Conservation (phyloP, 371 early-diverging fungal species). For the Edhazardia aedis region DNA sequence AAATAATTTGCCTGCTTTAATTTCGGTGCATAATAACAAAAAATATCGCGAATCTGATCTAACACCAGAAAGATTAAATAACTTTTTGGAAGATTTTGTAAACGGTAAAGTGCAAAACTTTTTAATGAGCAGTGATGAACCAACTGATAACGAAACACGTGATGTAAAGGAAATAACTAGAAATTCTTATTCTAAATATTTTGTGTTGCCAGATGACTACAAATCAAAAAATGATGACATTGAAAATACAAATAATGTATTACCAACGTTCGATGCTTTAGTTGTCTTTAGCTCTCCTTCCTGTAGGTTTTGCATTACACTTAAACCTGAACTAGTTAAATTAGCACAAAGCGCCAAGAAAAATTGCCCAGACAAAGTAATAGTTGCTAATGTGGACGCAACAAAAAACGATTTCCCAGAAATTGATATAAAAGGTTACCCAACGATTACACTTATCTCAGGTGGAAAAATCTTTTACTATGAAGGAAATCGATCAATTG, state of each 20-base stretch:
- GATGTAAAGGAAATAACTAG: slow-evolving; percentile 21
- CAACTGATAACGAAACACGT: slow-evolving; percentile 19
- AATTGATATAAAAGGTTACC: slow-evolving; percentile 17
- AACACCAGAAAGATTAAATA: slow-evolving; percentile 1
- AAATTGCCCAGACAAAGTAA: slow-evolving; percentile 8
- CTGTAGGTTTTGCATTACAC: slow-evolving; percentile 18
- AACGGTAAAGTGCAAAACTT: slow-evolving; percentile 5
- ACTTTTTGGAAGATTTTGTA: slow-evolving; percentile 11
- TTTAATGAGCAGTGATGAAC: slow-evolving; percentile 9
- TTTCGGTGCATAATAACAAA: slow-evolving; percentile 11
- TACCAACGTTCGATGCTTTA: too few relatives aligned
- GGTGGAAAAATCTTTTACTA: too few relatives aligned
- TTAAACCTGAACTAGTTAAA: slow-evolving; percentile 22
- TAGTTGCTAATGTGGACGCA: slow-evolving; percentile 18
- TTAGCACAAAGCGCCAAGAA: slow-evolving; percentile 5
- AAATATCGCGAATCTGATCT: slow-evolving; percentile 19
- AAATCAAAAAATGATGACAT: not conserved
- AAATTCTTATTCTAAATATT: slow-evolving; percentile 6
- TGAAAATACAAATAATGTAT: too few relatives aligned
- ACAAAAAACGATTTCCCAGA: slow-evolving; percentile 21
- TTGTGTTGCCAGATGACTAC: too few relatives aligned
- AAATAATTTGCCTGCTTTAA: slow-evolving; percentile 20
- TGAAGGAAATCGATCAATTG: too few relatives aligned
- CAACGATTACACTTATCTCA: slow-evolving; percentile 19
- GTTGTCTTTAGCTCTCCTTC: slow-evolving; percentile 20